These are phyloP conservation scores for Gelatoporia subvermispora DNA, from an alignment of 768 basidiomycete genomes.

Conservation along the genomic window DNA sequence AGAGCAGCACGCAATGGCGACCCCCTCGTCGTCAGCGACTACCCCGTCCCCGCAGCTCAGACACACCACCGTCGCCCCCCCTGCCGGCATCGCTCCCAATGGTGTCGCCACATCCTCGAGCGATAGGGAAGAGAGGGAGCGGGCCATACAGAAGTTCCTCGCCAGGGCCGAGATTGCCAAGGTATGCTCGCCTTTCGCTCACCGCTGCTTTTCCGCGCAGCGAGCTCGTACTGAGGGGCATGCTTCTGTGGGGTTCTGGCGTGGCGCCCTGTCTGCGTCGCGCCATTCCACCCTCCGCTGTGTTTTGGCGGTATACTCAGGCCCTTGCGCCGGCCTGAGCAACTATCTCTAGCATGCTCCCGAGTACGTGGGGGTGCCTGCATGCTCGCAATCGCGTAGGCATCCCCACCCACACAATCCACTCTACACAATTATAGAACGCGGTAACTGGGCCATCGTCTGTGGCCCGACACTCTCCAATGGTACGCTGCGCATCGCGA, in stretches of 20 bases:
- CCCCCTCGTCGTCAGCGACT: slow-evolving; percentile 77
- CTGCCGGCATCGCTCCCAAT: slow-evolving; percentile 32
- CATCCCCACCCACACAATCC: too few relatives aligned
- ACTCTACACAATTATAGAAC: too few relatives aligned
- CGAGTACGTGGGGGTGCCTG: not conserved
- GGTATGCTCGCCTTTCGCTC: slow-evolving; percentile 36
- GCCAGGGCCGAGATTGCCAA: slow-evolving; percentile 77
- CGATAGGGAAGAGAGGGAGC: slow-evolving; percentile 59
- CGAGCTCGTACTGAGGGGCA: slow-evolving; percentile 18
- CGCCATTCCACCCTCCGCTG: not conserved
- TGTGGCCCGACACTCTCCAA: too few relatives aligned
- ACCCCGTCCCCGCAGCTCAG: slow-evolving; percentile 74
- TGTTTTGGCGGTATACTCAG: not conserved
- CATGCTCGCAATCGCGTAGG: too few relatives aligned
- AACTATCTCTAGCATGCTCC: not conserved
- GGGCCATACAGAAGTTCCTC: slow-evolving; percentile 69
- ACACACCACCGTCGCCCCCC: slow-evolving; percentile 33
- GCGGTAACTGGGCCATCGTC: too few relatives aligned
- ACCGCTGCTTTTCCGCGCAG: slow-evolving; percentile 35
- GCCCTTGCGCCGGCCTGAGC: not conserved
- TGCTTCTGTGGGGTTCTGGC: too few relatives aligned
- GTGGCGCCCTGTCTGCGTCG: slow-evolving; percentile 3
- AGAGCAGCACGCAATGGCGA: slow-evolving; percentile 49
- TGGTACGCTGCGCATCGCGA: too few relatives aligned
- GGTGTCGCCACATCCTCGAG: slow-evolving; percentile 21